Base-by-base conservation (phyloP, 768 basidiomycete genomes). In the Auriscalpium vulgare region DNA sequence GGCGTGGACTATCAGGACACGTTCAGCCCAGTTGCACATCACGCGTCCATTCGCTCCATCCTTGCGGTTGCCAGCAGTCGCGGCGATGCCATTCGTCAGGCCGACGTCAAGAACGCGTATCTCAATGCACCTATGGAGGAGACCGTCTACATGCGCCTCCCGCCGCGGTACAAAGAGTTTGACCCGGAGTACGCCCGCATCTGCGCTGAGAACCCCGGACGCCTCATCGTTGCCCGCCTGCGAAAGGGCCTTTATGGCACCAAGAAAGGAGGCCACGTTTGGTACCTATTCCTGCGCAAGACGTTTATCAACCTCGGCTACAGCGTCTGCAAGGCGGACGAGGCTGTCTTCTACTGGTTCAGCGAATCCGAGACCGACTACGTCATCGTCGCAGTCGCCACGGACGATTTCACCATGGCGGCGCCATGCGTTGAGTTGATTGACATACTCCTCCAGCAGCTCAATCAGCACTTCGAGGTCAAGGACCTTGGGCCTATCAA, bases 101-200 rank as follows among this genome's bases (percentile, higher is more conserved):
- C 77, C 16, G 74, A 82, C 59, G 68, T 80, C 10, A 74, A 72
- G 29, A 65, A 64, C 0, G 74, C 73, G 0, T 78, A 71, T 58
- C 68, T 79, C 0, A 74, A 69, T 54, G 63, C 67, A 2, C 61
- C 70, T 37, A 68, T 78, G 29, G 66, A 66, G 36, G 60, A 68
- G 46, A 60, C 62, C 13, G 74, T 80, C 43, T 79, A 73, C 66
- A 78, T 80, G 75, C 37, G 66, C 10, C 68, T 72, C 50, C 74
- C 75, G 0, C 68, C 67, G 0, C 70, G 73, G 0, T 64, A 49
- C 51, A 45, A 40, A 10, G 45, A 11, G 7, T 29, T 23, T 2
- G 46, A 44, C 13, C 36, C 43, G 29, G 47, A 53, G n/a, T 50
- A 21, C 4, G 4, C 16, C 8, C 29, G 29, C 5, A 29, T 29